Evolutionary conservation across 2,329 filamentous ascomycete species (phyloP).

Genomic region (Teratosphaeria pseudoeucalypti): DNA sequence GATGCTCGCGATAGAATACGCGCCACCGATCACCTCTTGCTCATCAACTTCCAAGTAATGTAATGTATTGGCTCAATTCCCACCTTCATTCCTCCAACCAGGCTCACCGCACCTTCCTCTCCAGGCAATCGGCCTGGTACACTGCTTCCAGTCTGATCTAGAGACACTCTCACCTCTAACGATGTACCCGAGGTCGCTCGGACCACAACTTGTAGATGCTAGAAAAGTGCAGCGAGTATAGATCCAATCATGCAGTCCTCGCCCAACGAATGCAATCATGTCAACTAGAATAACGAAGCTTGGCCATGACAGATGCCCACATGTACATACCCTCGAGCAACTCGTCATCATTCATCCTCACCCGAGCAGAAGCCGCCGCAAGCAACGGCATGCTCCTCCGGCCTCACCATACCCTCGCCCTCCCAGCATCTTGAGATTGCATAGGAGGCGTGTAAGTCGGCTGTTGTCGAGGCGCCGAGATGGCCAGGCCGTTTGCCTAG

Average conservation of each 20-base stretch:
- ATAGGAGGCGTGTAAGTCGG: constrained; percentile 35
- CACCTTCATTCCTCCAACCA: background rate
- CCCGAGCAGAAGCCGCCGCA: constrained; percentile 46
- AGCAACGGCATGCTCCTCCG: constrained; percentile 38
- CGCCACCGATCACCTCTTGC: too few relatives aligned
- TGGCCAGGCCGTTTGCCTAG: background rate
- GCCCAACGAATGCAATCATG: constrained; percentile 1
- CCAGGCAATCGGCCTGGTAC: background rate
- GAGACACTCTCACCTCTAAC: background rate
- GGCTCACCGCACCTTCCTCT: background rate
- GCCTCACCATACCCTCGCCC: constrained; percentile 42
- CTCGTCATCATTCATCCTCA: constrained; percentile 41
- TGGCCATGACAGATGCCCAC: constrained; percentile 13
- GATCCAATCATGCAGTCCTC: background rate
- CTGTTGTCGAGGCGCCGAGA: background rate
- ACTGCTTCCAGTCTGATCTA: too few relatives aligned
- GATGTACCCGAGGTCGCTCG: background rate
- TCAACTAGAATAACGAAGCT: constrained; percentile 22
- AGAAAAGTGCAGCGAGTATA: background rate
- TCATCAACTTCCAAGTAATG: background rate
- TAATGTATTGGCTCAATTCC: background rate
- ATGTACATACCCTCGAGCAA: constrained; percentile 28
- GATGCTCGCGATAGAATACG: too few relatives aligned
- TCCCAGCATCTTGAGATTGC: constrained; percentile 32
- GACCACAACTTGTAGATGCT: background rate